These are phyloP conservation scores for Kentomonas sorsogonicus DNA, from an alignment of 208 protist genomes.

Conservation along the genomic window DNA sequence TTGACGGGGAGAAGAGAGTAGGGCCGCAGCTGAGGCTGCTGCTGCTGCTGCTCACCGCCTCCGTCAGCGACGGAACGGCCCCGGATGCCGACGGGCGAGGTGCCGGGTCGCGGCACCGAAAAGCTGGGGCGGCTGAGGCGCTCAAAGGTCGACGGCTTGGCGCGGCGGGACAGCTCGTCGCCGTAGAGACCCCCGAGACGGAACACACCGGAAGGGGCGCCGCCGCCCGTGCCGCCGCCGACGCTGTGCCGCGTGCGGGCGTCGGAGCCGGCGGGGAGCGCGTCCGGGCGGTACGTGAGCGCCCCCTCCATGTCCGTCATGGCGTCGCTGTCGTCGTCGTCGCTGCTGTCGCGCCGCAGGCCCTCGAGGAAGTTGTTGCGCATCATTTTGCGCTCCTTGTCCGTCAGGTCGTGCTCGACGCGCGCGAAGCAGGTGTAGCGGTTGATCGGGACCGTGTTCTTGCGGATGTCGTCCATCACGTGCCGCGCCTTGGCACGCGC, in stretches of 20 bases:
- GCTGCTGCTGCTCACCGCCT: background rate
- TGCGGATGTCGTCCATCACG: conserved; percentile 57
- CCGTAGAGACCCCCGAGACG: background rate
- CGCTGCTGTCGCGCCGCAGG: background rate
- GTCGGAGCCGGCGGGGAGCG: too few relatives aligned
- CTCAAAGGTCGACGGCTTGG: background rate
- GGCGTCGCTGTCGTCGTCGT: conserved; percentile 24
- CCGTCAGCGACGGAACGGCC: background rate
- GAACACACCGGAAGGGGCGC: too few relatives aligned
- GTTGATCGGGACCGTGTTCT: conserved; percentile 65
- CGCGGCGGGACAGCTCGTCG: background rate
- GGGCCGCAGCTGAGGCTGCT: background rate
- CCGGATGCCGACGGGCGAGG: background rate
- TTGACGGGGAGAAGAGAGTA: background rate
- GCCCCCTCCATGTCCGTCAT: conserved; percentile 26
- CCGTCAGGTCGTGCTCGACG: conserved; percentile 22
- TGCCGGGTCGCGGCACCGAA: background rate
- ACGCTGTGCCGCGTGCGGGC: background rate
- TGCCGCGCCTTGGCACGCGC: conserved; percentile 64
- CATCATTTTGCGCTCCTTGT: conserved; percentile 5
- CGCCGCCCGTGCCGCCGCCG: conserved; percentile 8
- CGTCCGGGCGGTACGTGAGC: conserved; percentile 18
- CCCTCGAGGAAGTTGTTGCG: conserved; percentile 9
- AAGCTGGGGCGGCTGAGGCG: background rate
- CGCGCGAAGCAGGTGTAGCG: conserved; percentile 57